Conservation (phyloP, 2,329 filamentous ascomycete genomes). For the Emergomyces orientalis region DNA sequence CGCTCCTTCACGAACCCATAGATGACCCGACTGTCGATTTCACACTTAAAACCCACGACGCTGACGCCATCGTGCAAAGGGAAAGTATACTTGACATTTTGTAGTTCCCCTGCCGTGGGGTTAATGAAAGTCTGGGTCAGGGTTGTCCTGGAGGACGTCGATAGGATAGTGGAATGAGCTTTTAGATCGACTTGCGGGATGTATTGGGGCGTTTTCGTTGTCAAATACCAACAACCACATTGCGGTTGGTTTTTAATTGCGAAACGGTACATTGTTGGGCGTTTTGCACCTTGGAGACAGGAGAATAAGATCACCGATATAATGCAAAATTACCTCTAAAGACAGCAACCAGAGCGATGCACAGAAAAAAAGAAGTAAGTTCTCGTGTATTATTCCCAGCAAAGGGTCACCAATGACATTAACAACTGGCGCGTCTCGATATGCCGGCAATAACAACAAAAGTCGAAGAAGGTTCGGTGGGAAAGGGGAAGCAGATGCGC, state of each 20-base stretch:
- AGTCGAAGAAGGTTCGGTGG: not conserved
- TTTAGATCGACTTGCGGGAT: conserved; percentile 52
- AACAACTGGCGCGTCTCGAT: not conserved
- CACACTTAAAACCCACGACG: conserved; percentile 58
- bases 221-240: conserved; percentile 1
- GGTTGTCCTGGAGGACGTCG: conserved; percentile 44
- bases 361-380: not conserved
- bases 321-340: not conserved
- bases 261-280: not conserved
- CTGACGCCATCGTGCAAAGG: conserved; percentile 64
- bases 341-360: not conserved
- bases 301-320: not conserved
- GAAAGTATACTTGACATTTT: conserved; percentile 56
- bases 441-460: not conserved
- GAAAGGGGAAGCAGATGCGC: too few relatives aligned
- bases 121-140: conserved; percentile 56
- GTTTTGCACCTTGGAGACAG: not conserved
- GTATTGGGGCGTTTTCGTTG: conserved; percentile 29
- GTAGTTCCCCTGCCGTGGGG: conserved; percentile 39
- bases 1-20: conserved; percentile 59
- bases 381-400: not conserved
- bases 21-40: conserved; percentile 47
- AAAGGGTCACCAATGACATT: not conserved
- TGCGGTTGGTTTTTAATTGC: not conserved
- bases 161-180: conserved; percentile 53